Evolutionary conservation across 441 rosid genomes (phyloP).

Genomic region (Populus hybrid): DNA sequence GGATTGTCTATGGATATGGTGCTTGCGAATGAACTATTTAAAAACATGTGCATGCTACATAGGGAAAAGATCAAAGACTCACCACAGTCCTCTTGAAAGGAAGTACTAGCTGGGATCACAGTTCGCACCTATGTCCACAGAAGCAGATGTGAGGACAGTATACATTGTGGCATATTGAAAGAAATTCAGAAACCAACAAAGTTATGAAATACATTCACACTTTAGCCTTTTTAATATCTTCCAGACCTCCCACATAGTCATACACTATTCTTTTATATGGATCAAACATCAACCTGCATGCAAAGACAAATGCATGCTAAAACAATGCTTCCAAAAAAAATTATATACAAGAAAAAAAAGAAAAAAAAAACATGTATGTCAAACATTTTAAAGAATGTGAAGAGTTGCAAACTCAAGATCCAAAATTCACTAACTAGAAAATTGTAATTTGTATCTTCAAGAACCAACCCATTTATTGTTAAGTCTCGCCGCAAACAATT

Average conservation of each 20-base stretch:
- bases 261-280: conserved; percentile 76
- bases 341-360: not conserved
- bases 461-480: conserved; percentile 76
- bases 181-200: conserved; percentile 24
- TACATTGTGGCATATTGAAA: conserved; percentile 8
- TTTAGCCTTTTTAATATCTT: conserved; percentile 82
- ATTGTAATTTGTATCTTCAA: conserved; percentile 2
- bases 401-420: not conserved
- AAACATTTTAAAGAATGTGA: not conserved
- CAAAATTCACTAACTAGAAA: conserved; percentile 6
- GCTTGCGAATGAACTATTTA: not conserved
- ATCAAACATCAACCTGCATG: conserved; percentile 83
- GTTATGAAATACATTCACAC: conserved; percentile 63
- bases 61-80: conserved; percentile 18
- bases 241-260: conserved; percentile 85
- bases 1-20: not conserved
- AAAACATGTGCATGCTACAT: not conserved
- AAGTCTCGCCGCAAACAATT: conserved; percentile 83
- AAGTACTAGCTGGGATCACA: conserved; percentile 61
- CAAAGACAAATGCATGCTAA: conserved; percentile 5
- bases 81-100: conserved; percentile 91
- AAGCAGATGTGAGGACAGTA: conserved; percentile 23
- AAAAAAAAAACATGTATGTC: not conserved
- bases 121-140: conserved; percentile 59
- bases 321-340: too few species aligned